Base-by-base conservation (phyloP, 306 rosid species). In the Gastrolobium bilobum region DNA sequence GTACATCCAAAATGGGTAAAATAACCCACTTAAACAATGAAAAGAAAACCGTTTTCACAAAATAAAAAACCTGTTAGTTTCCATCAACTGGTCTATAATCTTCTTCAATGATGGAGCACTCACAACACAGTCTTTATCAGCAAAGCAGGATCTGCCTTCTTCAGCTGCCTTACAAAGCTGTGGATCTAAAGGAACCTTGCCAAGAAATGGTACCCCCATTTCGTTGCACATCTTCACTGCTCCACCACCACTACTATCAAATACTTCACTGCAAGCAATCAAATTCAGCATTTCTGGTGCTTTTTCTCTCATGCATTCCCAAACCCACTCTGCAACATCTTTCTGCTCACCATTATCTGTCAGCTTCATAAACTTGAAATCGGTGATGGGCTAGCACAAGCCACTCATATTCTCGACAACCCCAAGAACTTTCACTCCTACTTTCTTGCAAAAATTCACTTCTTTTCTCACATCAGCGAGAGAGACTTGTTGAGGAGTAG, bases 331-430 rank as follows among this genome's bases (percentile, higher is more conserved):
- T 0, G 88, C 86, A 38, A 89, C 94, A 37, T 93, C 96, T 51
- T 14, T 71, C 72, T 90, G 88, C 73, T 85, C 92, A 6, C 91
- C 97, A 0, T 79, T 68, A 63, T 82, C 88, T 0, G 84, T 86
- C 80, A 76, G 77, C 79, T 51, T 91, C 71, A 77, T 48, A 67
- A 85, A 88, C 59, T 84, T 85, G 75, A 87, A 79, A 76, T 89
- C 94, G 66, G 50, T 64, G 20, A 91, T 5, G 6, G 94, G 91
- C 14, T 89, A 89, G 59, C 79, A 79, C 72, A 93, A 82, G 39
- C 92, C 88, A 44, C 97, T 90, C 96, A 95, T 95, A 73, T 95
- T 95, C 81, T 95, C 99, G n/a, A 91, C 97, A 2, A 95, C 91
- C 42, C 99, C 97, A 2, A 94, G 91, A 76, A 92, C 93, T 71